phyloP scores from a whole-genome alignment of 177 flowering plant genomes.

The Vitis hybrid region DNA sequence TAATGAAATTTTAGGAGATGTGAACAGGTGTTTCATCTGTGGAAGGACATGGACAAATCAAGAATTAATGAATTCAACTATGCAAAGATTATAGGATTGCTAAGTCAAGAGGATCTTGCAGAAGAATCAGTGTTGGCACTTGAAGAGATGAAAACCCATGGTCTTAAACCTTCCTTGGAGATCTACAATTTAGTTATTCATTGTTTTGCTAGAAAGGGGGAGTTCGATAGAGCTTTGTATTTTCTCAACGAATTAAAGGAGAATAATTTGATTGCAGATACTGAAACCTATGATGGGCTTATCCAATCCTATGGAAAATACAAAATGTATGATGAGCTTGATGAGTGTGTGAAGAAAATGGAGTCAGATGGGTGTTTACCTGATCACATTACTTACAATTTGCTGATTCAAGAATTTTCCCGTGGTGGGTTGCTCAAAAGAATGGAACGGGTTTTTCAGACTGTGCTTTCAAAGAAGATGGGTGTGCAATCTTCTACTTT shows the following conservation, averaged over 20 bases:
- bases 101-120: conserved; percentile 39
- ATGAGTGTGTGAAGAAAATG: conserved; percentile 52
- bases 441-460: conserved; percentile 47
- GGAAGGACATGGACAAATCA: conserved; percentile 46
- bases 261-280: conserved; percentile 23
- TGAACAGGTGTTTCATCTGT: conserved; percentile 52
- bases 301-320: conserved; percentile 54
- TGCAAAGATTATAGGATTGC: conserved; percentile 34
- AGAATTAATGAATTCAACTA: conserved; percentile 42
- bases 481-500: conserved; percentile 39
- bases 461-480: conserved; percentile 44
- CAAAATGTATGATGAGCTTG: conserved; percentile 63
- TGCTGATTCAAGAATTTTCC: conserved; percentile 51
- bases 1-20: conserved; percentile 2
- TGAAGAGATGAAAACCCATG: conserved; percentile 32
- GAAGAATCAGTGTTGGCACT: conserved; percentile 36
- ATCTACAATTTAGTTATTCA: conserved; percentile 44
- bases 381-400: conserved; percentile 49
- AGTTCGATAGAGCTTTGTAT: conserved; percentile 42
- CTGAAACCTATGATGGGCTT: conserved; percentile 46
- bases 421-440: conserved; percentile 52
- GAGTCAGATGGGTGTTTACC: conserved; percentile 42
- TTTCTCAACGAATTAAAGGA: conserved; percentile 45
- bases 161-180: conserved; percentile 30
- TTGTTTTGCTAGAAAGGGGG: conserved; percentile 42